Conservation (phyloP, 257 asterid genomes). For the Gentiana straminea region DNA sequence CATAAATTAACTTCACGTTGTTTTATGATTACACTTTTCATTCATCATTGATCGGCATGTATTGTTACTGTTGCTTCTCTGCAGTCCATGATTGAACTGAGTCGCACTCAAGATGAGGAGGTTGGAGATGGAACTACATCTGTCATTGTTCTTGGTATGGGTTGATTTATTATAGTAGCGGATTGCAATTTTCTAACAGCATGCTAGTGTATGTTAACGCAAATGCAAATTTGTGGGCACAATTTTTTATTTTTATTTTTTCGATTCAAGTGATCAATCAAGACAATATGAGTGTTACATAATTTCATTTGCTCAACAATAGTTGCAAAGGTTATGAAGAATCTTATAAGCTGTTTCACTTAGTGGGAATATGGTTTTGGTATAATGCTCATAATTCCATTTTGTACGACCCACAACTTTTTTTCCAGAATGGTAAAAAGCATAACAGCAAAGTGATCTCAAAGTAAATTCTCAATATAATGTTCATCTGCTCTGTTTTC, state of each 20-base stretch:
- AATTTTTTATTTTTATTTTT: not conserved
- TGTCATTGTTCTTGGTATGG: slow-evolving; percentile 88
- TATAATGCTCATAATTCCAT: too few species aligned
- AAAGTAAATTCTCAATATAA: too few species aligned
- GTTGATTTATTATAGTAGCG: not conserved
- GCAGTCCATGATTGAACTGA: slow-evolving; percentile 98
- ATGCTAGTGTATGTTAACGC: not conserved
- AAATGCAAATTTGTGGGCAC: not conserved
- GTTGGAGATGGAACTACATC: slow-evolving; percentile 99
- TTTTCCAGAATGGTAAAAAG: too few species aligned
- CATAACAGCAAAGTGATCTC: too few species aligned
- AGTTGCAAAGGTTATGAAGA: too few species aligned
- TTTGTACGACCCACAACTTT: too few species aligned
- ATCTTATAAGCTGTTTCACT: too few species aligned
- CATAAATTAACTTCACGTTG: not conserved
- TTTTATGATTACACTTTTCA: not conserved
- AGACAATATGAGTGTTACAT: too few species aligned
- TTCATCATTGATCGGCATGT: slow-evolving; percentile 13
- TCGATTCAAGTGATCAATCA: too few species aligned
- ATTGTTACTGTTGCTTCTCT: slow-evolving; percentile 12
- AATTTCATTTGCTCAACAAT: too few species aligned
- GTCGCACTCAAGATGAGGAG: slow-evolving; percentile 99
- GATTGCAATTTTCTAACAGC: not conserved
- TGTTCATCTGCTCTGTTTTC: too few species aligned
- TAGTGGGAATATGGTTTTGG: too few species aligned